phyloP scores from a whole-genome alignment of 306 rosid species.

The Cucurbita pepo region DNA sequence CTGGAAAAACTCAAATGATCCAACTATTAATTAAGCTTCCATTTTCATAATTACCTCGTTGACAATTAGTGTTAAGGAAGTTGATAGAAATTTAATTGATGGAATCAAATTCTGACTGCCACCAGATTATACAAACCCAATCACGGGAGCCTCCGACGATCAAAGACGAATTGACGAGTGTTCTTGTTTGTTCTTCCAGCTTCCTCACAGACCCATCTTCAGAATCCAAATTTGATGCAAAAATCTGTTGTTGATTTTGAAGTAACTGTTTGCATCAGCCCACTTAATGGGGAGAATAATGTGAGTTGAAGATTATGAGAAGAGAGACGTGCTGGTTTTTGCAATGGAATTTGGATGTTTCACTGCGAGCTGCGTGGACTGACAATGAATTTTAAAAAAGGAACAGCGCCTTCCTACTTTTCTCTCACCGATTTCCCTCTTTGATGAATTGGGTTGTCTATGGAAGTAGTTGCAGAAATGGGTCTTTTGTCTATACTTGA shows the following conservation, averaged over 20 bases:
- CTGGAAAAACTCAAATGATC: neutral
- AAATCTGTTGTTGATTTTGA: neutral
- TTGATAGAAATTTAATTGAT: neutral
- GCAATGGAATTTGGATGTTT: neutral
- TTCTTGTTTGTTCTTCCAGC: neutral
- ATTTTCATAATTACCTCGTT: neutral
- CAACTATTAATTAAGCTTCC: neutral
- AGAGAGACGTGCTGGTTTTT: neutral
- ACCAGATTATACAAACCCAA: neutral
- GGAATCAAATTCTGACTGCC: neutral
- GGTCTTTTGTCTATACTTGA: neutral
- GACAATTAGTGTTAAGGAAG: neutral
- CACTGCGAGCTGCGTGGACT: neutral
- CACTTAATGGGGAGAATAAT: too few relatives aligned
- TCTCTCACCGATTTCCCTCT: neutral
- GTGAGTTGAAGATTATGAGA: neutral
- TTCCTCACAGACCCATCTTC: neutral
- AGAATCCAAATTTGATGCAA: neutral
- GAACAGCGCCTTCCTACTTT: neutral
- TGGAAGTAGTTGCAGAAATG: neutral
- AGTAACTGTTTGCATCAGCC: neutral
- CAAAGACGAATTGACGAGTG: neutral
- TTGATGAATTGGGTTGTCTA: neutral
- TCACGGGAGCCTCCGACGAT: neutral
- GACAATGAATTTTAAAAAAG: neutral